Percentiles rank a stretch among this genome's conserved stretches.
phyloP scores from a whole-genome alignment of 208 protist genomes.

The Trypanosomatidae sp. region DNA sequence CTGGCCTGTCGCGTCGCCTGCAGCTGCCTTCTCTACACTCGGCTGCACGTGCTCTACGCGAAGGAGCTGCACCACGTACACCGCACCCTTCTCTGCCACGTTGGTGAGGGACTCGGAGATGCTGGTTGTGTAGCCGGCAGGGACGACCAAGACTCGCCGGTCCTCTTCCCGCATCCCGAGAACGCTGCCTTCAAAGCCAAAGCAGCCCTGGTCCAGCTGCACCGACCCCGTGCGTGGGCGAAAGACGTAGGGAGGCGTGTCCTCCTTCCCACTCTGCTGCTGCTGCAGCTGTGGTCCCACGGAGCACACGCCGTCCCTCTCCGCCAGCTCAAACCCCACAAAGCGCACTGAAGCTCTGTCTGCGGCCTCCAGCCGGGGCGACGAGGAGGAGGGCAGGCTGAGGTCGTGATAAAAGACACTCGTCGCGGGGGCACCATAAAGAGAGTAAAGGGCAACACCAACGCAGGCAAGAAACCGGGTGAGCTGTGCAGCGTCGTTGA shows the following conservation, averaged over 20 bases:
- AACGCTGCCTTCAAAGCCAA: conserved; percentile 68
- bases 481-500: conserved; percentile 38
- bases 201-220: conserved; percentile 29
- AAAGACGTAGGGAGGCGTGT: conserved; percentile 47
- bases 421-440: conserved; percentile 43
- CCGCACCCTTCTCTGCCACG: conserved; percentile 24
- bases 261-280: no score
- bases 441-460: conserved; percentile 62
- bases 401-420: conserved; percentile 47
- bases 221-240: conserved; percentile 31
- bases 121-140: conserved; percentile 22
- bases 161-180: conserved; percentile 64
- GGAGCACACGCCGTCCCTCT: conserved; percentile 19
- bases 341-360: conserved; percentile 42
- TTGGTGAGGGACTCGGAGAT: conserved; percentile 27
- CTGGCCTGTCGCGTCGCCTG: no score
- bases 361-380: conserved; percentile 29
- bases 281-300: no score
- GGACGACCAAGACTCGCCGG: conserved; percentile 46
- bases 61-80: conserved; percentile 58
- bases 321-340: conserved; percentile 34
- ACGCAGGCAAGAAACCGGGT: conserved; percentile 53
- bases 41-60: conserved; percentile 41
- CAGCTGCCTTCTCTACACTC: no score
- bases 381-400: conserved; percentile 34